Percentiles rank a stretch among this genome's conserved stretches.
Conservation (phyloP, 163 green algal genomes). For the Scenedesmus sp. region DNA sequence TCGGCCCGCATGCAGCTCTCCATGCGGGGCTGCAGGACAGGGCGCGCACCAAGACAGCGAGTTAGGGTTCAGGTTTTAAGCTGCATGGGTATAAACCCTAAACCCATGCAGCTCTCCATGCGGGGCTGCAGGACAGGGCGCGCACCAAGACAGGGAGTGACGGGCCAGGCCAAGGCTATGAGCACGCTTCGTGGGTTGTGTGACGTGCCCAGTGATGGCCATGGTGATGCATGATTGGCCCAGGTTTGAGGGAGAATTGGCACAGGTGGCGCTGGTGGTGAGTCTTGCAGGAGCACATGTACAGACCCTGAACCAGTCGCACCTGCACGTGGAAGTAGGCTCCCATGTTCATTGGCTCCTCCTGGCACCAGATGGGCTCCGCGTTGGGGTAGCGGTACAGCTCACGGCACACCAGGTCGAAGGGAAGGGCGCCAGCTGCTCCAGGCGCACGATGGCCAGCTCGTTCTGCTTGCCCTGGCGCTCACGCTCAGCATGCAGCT, state of each 20-base stretch:
- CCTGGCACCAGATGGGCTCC: slow-evolving; percentile 89
- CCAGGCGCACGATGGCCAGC: slow-evolving; percentile 88
- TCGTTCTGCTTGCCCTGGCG: slow-evolving; percentile 77
- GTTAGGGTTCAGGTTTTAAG: too few species aligned
- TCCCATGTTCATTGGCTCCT: slow-evolving; percentile 99
- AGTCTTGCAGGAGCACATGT: neutral
- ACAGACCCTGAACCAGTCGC: neutral
- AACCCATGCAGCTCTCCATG: slow-evolving; percentile 34
- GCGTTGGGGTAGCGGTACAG: slow-evolving; percentile 96
- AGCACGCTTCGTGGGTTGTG: too few species aligned
- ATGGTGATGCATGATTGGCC: too few species aligned
- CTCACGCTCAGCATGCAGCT: slow-evolving; percentile 92
- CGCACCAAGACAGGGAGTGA: too few species aligned
- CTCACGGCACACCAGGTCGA: slow-evolving; percentile 96
- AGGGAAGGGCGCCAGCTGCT: slow-evolving; percentile 95
- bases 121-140: slow-evolving; percentile 37
- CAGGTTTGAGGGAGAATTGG: too few species aligned
- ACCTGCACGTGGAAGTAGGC: slow-evolving; percentile 90
- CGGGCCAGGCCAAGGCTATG: too few species aligned
- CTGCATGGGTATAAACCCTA: too few species aligned
- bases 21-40: slow-evolving; percentile 41
- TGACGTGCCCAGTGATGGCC: too few species aligned
- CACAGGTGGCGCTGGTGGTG: too few species aligned
- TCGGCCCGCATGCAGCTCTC: slow-evolving; percentile 56
- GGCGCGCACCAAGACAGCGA: too few species aligned